These are phyloP conservation scores for Borealophlyctis nickersoniae DNA, from an alignment of 192 early-diverging fungal genomes.

Conservation along the genomic window DNA sequence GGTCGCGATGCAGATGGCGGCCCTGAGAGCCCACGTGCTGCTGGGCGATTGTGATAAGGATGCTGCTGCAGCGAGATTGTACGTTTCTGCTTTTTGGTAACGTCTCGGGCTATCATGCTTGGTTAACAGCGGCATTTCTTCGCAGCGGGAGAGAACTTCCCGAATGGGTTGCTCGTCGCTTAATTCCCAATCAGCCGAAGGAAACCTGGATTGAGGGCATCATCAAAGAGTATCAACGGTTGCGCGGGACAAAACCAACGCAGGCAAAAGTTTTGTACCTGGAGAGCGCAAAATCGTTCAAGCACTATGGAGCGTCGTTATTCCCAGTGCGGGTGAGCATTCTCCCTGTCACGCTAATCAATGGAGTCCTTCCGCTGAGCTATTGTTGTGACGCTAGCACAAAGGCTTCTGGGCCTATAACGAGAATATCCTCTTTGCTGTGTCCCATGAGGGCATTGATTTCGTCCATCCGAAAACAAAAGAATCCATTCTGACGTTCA, in stretches of 20 bases:
- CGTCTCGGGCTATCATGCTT: too few relatives aligned
- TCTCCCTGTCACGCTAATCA: too few relatives aligned
- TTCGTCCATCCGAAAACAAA: slow-evolving; percentile 43
- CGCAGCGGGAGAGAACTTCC: slow-evolving; percentile 26
- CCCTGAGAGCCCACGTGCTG: slow-evolving; percentile 42
- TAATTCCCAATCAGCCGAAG: slow-evolving; percentile 36
- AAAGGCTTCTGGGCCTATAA: slow-evolving; percentile 42
- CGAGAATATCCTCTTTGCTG: slow-evolving; percentile 45
- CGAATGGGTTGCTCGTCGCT: slow-evolving; percentile 33
- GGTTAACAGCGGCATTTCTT: too few relatives aligned
- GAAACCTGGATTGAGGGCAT: slow-evolving; percentile 41
- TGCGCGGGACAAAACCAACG: slow-evolving; percentile 26
- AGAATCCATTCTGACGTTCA: slow-evolving; percentile 39
- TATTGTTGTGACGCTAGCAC: slow-evolving; percentile 19
- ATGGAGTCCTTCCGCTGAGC: neutral
- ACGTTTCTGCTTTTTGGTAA: slow-evolving; percentile 2
- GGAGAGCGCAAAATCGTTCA: slow-evolving; percentile 35
- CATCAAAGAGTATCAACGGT: slow-evolving; percentile 40
- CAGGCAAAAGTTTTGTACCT: slow-evolving; percentile 42
- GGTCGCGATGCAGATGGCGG: slow-evolving; percentile 45
- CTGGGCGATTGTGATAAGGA: slow-evolving; percentile 43
- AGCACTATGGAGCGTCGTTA: slow-evolving; percentile 44
- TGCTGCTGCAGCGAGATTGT: slow-evolving; percentile 32
- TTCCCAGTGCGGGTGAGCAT: slow-evolving; percentile 44
- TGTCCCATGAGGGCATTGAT: slow-evolving; percentile 40